Conservation (phyloP, 805 yeast genomes). For the Candida sonorensis region DNA sequence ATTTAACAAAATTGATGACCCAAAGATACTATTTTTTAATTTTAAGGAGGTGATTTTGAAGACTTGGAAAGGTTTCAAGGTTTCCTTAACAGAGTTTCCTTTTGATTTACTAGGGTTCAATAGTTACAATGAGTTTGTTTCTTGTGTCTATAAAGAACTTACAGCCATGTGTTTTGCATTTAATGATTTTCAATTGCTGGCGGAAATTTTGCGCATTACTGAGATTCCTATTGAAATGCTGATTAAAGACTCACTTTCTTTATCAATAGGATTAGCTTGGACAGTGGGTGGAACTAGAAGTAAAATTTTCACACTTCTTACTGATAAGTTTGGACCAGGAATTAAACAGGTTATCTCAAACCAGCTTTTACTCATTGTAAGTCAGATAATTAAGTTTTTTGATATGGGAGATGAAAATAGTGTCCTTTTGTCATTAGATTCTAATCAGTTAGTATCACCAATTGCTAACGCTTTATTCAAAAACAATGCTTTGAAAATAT, state of each 20-base stretch:
- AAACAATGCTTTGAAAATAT: slow-evolving; percentile 1
- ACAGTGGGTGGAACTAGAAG: slow-evolving; percentile 18
- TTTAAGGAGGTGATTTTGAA: slow-evolving; percentile 32
- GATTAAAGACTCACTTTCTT: slow-evolving; percentile 20
- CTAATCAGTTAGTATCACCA: not conserved
- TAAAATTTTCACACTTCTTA: slow-evolving; percentile 17
- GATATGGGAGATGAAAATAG: slow-evolving; percentile 27
- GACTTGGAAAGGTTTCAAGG: slow-evolving; percentile 35
- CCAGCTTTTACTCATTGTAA: slow-evolving; percentile 27
- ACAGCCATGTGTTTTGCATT: slow-evolving; percentile 31
- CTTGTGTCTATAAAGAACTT: slow-evolving; percentile 30
- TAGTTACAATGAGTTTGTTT: slow-evolving; percentile 24
- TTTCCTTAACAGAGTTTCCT: slow-evolving; percentile 33
- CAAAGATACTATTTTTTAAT: slow-evolving; percentile 23
- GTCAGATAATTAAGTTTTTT: slow-evolving; percentile 31
- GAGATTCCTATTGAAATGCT: slow-evolving; percentile 3
- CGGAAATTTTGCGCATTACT: slow-evolving; percentile 9
- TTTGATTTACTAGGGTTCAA: slow-evolving; percentile 32
- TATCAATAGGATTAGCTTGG: slow-evolving; percentile 33
- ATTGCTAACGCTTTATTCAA: not conserved
- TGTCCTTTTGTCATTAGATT: slow-evolving; percentile 4
- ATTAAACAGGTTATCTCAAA: slow-evolving; percentile 8
- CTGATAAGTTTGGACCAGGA: slow-evolving; percentile 6
- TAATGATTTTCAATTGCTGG: slow-evolving; percentile 12
- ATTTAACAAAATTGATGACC: slow-evolving; percentile 6